Percentiles rank a stretch among this genome's conserved stretches.
Evolutionary conservation across 1,284 basidiomycete genomes (phyloP).

Genomic region (Inonotus hispidus): DNA sequence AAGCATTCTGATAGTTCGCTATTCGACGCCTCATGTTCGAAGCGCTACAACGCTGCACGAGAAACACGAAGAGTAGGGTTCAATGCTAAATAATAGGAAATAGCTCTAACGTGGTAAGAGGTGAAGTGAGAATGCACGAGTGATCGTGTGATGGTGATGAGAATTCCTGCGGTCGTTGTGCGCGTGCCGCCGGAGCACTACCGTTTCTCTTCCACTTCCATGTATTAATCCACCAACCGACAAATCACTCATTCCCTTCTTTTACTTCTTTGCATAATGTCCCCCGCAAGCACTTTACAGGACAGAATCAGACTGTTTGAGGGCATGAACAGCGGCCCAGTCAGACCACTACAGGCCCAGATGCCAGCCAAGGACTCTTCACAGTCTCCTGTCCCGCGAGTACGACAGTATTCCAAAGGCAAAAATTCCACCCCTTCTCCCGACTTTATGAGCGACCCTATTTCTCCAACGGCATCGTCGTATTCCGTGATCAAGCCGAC

Average conservation of each 20-base stretch:
- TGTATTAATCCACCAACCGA: background rate
- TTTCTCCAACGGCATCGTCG: slow-evolving; percentile 18
- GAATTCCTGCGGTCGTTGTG: background rate
- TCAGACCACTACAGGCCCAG: background rate
- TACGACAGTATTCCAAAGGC: background rate
- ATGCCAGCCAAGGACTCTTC: background rate
- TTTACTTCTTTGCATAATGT: background rate
- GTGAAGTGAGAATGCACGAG: too few species aligned
- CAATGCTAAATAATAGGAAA: background rate
- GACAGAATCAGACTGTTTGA: slow-evolving; percentile 18
- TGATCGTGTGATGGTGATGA: background rate
- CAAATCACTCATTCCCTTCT: too few species aligned
- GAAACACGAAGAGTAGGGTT: background rate
- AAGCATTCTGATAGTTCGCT: slow-evolving; percentile 20
- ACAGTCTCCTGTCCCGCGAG: slow-evolving; percentile 10
- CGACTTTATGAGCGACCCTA: slow-evolving; percentile 13
- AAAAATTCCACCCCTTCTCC: background rate
- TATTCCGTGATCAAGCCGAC: slow-evolving; percentile 17
- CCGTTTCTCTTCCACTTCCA: background rate
- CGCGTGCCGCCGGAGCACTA: background rate
- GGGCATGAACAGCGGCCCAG: background rate
- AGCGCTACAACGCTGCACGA: background rate
- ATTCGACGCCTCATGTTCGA: background rate
- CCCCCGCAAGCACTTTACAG: slow-evolving; percentile 13
- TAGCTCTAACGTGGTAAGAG: background rate